These are phyloP conservation scores for Candida buenavistaensis DNA, from an alignment of 1,139 yeast species.

Conservation along the genomic window DNA sequence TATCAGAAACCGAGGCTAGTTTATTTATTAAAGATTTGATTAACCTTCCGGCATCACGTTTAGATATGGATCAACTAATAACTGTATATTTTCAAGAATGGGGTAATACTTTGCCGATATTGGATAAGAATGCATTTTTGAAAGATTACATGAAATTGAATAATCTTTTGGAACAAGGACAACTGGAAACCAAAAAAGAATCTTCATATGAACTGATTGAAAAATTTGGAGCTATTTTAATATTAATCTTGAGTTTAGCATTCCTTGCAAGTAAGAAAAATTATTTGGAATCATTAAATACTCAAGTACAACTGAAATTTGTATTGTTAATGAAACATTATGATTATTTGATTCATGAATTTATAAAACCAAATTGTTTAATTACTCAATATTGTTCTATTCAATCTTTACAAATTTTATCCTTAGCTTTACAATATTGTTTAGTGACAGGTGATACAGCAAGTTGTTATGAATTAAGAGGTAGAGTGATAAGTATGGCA, in stretches of 20 bases:
- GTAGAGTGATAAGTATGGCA: slow-evolving; percentile 77
- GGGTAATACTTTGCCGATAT: slow-evolving; percentile 68
- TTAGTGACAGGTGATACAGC: slow-evolving; percentile 72
- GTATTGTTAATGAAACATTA: slow-evolving; percentile 39
- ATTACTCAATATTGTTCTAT: slow-evolving; percentile 60
- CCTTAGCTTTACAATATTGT: slow-evolving; percentile 71
- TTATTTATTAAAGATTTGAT: slow-evolving; percentile 44
- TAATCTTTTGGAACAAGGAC: slow-evolving; percentile 35
- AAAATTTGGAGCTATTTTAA: slow-evolving; percentile 60
- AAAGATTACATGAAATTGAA: slow-evolving; percentile 53
- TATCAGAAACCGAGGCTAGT: slow-evolving; percentile 37
- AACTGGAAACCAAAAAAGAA: slow-evolving; percentile 10
- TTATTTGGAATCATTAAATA: slow-evolving; percentile 18
- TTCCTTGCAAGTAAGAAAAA: slow-evolving; percentile 42
- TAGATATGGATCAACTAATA: slow-evolving; percentile 57
- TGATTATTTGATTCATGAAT: slow-evolving; percentile 53
- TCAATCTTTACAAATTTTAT: slow-evolving; percentile 67
- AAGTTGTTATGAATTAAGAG: slow-evolving; percentile 74
- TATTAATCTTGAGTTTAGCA: slow-evolving; percentile 60
- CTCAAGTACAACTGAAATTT: slow-evolving; percentile 20
- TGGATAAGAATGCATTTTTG: slow-evolving; percentile 66
- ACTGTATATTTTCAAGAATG: slow-evolving; percentile 75
- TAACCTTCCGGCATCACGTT: slow-evolving; percentile 51
- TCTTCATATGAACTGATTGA: slow-evolving; percentile 41
- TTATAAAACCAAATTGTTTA: slow-evolving; percentile 52